A percentile compares a stretch with the other conserved stretches of the same genome.
Conservation (phyloP, 805 yeast genomes). For the Saturnispora gosingensis region DNA sequence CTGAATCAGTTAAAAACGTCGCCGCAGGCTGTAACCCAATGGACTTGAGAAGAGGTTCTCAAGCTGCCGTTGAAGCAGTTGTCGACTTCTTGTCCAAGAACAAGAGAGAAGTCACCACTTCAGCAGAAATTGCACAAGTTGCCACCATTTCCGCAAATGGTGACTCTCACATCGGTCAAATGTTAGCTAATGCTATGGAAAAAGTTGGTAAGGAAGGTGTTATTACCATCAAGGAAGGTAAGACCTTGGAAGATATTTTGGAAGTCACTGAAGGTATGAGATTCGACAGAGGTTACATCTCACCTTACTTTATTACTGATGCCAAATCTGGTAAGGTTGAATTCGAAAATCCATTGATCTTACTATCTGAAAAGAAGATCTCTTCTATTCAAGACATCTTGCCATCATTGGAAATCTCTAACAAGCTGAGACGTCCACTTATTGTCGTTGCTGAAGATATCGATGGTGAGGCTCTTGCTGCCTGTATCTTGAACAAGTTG, state of each 20-base stretch:
- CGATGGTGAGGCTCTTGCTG: constrained; percentile 98
- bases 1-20: constrained; percentile 91
- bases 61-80: constrained; percentile 92
- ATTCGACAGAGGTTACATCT: constrained; percentile 94
- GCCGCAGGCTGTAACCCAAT: constrained; percentile 99
- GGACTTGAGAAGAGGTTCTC: constrained; percentile 96
- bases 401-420: constrained; percentile 88
- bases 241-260: constrained; percentile 90
- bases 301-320: constrained; percentile 94
- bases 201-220: constrained; percentile 99
- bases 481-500: constrained; percentile 91
- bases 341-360: constrained; percentile 83
- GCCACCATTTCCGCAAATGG: constrained; percentile 98
- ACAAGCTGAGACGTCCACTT: constrained; percentile 87
- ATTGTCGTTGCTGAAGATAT: constrained; percentile 90
- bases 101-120: constrained; percentile 88
- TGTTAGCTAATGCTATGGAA: constrained; percentile 94
- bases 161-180: constrained; percentile 81
- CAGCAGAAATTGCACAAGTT: constrained; percentile 94
- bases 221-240: constrained; percentile 94
- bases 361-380: constrained; percentile 88
- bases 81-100: constrained; percentile 73
- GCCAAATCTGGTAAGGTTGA: constrained; percentile 89
- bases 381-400: constrained; percentile 82
- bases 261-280: constrained; percentile 98